These are phyloP conservation scores for Polytrichum commune DNA, from an alignment of 225 moss, liverwort and hornwort genomes.

Conservation along the genomic window DNA sequence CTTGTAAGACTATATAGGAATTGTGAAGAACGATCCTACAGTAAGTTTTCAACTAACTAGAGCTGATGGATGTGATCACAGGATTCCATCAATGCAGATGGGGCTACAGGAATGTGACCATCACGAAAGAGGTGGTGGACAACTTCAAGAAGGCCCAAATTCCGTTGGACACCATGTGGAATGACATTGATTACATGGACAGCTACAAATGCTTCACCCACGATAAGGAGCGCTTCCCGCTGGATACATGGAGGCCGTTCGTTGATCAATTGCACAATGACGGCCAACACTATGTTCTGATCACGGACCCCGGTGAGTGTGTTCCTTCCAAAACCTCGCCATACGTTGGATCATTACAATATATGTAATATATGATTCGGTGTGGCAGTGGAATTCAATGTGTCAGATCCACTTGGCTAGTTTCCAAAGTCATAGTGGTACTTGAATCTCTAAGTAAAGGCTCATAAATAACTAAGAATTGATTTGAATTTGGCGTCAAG, in stretches of 20 bases:
- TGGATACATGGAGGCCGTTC: slow-evolving; percentile 38
- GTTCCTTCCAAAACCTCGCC: too few relatives aligned
- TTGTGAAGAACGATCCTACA: too few relatives aligned
- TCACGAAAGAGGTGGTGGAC: slow-evolving; percentile 51
- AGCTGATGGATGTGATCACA: slow-evolving; percentile 5
- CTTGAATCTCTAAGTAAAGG: too few relatives aligned
- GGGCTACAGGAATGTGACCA: slow-evolving; percentile 61
- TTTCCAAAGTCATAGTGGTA: too few relatives aligned
- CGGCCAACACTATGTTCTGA: slow-evolving; percentile 67
- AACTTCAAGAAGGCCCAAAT: slow-evolving; percentile 72
- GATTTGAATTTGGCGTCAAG: too few relatives aligned
- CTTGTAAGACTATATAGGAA: too few relatives aligned
- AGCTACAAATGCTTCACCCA: slow-evolving; percentile 57
- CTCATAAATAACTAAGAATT: too few relatives aligned
- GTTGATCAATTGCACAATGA: slow-evolving; percentile 63
- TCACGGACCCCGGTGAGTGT: slow-evolving; percentile 69
- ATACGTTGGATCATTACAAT: too few relatives aligned
- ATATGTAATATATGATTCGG: too few relatives aligned
- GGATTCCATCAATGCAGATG: slow-evolving; percentile 87
- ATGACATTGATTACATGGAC: slow-evolving; percentile 88
- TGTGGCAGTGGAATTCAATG: too few relatives aligned
- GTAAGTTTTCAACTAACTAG: too few relatives aligned
- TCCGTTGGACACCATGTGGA: slow-evolving; percentile 85
- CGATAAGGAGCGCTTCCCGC: slow-evolving; percentile 49
- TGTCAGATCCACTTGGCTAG: too few relatives aligned